Conservation (phyloP, 2,329 filamentous ascomycete genomes). For the Sodiomyces alkalinus region DNA sequence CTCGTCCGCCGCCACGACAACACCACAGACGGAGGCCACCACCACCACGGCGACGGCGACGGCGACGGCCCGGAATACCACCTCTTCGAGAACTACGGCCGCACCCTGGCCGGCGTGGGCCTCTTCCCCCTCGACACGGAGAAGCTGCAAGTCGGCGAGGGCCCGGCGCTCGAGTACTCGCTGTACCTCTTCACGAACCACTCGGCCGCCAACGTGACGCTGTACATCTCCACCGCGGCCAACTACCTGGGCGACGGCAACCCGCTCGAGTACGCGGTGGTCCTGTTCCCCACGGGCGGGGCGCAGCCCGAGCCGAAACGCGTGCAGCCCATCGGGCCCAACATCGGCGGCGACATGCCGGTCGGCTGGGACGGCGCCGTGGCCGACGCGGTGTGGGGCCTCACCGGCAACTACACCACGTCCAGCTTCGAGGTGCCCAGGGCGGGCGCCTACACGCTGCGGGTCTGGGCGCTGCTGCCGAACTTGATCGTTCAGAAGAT, state of each 20-base stretch:
- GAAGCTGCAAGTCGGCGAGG: slow-evolving; percentile 30
- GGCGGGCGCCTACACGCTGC: slow-evolving; percentile 31
- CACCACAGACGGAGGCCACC: too few species aligned
- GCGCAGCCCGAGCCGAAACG: slow-evolving; percentile 15
- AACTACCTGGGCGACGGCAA: slow-evolving; percentile 35
- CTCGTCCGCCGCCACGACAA: slow-evolving; percentile 9
- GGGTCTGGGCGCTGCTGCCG: slow-evolving; percentile 35
- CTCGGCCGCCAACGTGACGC: slow-evolving; percentile 19
- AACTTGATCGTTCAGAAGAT: slow-evolving; percentile 41
- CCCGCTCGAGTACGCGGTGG: slow-evolving; percentile 35
- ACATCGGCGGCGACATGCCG: slow-evolving; percentile 25
- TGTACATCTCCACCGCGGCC: slow-evolving; percentile 35
- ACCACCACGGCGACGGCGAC: too few species aligned
- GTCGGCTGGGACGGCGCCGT: slow-evolving; percentile 26
- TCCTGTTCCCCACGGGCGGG: slow-evolving; percentile 24
- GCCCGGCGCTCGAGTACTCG: slow-evolving; percentile 43
- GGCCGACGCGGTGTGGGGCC: slow-evolving; percentile 30
- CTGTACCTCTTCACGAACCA: slow-evolving; percentile 44
- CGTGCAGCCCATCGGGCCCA: slow-evolving; percentile 24
- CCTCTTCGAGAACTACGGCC: slow-evolving; percentile 37
- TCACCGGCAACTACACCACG: slow-evolving; percentile 26
- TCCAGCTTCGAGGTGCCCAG: slow-evolving; percentile 23
- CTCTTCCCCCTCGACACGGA: slow-evolving; percentile 35
- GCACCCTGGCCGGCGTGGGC: slow-evolving; percentile 41
- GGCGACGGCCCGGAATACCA: slow-evolving; percentile 24